Evolutionary conservation across 2,329 filamentous ascomycete genomes (phyloP).

Genomic region (Pyricularia pennisetigena): DNA sequence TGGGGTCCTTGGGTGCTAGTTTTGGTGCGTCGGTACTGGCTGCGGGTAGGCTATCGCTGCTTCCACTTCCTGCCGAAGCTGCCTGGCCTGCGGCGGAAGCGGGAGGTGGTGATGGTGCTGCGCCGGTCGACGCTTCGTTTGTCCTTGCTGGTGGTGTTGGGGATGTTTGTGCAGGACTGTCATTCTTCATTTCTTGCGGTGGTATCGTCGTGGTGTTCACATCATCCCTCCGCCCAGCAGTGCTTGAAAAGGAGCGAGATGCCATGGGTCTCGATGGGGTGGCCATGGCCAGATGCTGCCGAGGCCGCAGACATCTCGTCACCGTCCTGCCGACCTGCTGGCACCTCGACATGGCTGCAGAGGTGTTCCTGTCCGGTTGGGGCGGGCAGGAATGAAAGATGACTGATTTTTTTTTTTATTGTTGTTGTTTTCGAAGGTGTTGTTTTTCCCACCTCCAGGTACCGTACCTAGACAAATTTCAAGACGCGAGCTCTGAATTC

Average conservation of each 20-base stretch:
- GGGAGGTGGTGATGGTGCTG: not conserved
- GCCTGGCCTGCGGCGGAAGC: not conserved
- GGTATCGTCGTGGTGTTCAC: conserved; percentile 9
- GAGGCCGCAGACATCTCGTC: conserved; percentile 40
- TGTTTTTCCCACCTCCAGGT: not conserved
- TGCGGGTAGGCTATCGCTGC: not conserved
- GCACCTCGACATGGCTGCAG: conserved; percentile 44
- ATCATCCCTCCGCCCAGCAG: conserved; percentile 15
- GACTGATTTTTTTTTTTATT: not conserved
- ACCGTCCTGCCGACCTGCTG: conserved; percentile 49
- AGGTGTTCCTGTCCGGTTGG: not conserved
- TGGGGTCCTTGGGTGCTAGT: not conserved
- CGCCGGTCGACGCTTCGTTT: not conserved
- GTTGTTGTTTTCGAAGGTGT: not conserved
- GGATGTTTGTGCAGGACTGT: not conserved
- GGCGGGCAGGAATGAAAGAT: not conserved
- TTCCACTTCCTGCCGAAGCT: not conserved
- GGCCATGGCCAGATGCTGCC: conserved; percentile 17
- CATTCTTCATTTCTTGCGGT: conserved; percentile 5
- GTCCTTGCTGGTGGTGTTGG: not conserved
- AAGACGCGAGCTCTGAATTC: not conserved
- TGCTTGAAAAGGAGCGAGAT: conserved; percentile 23
- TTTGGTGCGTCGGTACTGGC: not conserved
- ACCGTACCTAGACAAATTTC: not conserved
- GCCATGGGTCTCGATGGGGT: conserved; percentile 22